Base-by-base conservation (phyloP, 306 rosid genomes). In the Purshia tridentata region DNA sequence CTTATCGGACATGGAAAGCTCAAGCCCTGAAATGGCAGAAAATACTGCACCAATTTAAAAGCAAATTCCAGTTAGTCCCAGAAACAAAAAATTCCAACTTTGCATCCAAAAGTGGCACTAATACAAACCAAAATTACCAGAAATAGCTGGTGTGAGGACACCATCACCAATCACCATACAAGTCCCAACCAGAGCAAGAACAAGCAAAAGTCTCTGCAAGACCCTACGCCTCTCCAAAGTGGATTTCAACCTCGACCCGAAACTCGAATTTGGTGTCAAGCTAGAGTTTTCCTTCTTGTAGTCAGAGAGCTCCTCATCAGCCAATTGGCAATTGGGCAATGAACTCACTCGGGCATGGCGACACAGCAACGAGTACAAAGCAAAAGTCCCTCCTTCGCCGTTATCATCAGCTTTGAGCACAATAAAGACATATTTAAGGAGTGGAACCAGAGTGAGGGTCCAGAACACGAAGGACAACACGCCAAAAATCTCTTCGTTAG, bases 121-220 rank as follows among this genome's bases (percentile, higher is more conserved):
- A 16, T 61, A 56, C 35, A 65, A 4, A 78, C 29, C 18, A 49
- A 50, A 71, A 58, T 75, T 72, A 94, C 99, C 97, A 59, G 97
- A 91, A 87, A 94, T 73, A 72, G 99, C 91, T 0, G 99, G 99
- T 14, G 99, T 88, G 49, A 94, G 83, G 71, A 94, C 90, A 48
- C 97, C 99, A 84, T 94, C 99, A 42, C 99, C 97, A 70, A 94
- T 94, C 73, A 91, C 99, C 97, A 94, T 91, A 80, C 93, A 91
- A 84, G 99, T 78, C 42, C 99, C 99, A 82, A 91, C 76, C 88
- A 94, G 82, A 77, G 99, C 90, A 45, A 94, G 88, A 22, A 94
- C 78, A n/a, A 94, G 93, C 86, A 94, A 78, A 83, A 82, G 69
- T 58, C 76, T 94, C 78, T 90, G 97, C 73, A 94, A 69, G 64